These are phyloP conservation scores for Claviceps sp. DNA, from an alignment of 2,329 filamentous ascomycete species.

Conservation along the genomic window DNA sequence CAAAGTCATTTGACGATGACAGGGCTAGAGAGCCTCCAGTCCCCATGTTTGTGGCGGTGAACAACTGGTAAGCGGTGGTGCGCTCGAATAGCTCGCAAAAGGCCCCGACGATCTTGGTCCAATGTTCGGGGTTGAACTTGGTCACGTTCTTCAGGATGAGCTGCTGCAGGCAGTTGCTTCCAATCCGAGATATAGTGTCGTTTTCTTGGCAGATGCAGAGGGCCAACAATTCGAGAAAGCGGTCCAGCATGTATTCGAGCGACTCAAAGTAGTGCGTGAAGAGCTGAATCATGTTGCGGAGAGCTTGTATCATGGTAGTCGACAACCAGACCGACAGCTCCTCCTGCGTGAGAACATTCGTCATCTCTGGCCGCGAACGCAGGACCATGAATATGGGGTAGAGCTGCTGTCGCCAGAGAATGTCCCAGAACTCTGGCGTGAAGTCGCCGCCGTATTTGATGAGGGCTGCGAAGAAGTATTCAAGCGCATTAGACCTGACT, in stretches of 20 bases:
- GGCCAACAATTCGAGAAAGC: conserved; percentile 88
- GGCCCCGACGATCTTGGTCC: conserved; percentile 85
- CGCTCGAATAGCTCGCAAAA: conserved; percentile 93
- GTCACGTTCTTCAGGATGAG: conserved; percentile 91
- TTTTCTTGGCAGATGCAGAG: conserved; percentile 99
- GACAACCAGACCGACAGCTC: conserved; percentile 97
- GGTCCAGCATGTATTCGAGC: conserved; percentile 92
- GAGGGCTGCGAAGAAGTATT: conserved; percentile 92
- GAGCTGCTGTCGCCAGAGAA: conserved; percentile 88
- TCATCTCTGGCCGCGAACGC: conserved; percentile 91
- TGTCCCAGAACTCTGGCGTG: conserved; percentile 93
- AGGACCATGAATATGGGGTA: conserved; percentile 98
- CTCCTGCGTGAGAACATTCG: conserved; percentile 87
- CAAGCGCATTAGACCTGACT: conserved; percentile 78
- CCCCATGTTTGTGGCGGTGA: conserved; percentile 60
- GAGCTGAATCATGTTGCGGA: conserved; percentile 95
- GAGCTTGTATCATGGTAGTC: conserved; percentile 96
- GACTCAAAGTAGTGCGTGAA: conserved; percentile 98
- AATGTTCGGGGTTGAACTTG: conserved; percentile 79
- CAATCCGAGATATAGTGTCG: conserved; percentile 93
- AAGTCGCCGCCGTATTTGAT: conserved; percentile 85
- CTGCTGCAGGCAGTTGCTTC: conserved; percentile 95
- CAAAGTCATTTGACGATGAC: conserved; percentile 35
- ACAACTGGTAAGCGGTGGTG: conserved; percentile 89
- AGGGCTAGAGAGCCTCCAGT: conserved; percentile 38